Conservation (phyloP, 345 rosid genomes). For the Durio zibethinus region DNA sequence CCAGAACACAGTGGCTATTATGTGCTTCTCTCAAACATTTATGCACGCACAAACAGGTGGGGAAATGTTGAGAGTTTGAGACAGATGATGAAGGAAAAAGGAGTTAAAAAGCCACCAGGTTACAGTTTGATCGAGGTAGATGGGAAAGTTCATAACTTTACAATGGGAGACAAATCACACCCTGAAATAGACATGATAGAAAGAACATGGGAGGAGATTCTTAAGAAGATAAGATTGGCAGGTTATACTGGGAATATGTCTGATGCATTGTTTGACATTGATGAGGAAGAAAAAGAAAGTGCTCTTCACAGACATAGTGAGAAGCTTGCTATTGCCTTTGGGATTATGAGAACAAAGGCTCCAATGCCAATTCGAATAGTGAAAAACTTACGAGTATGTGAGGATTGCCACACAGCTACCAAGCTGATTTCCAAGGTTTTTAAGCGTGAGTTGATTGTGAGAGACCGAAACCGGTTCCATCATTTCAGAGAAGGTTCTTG, state of each 20-base stretch:
- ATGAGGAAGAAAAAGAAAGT: constrained; percentile 72
- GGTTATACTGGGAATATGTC: constrained; percentile 54
- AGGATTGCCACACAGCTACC: constrained; percentile 70
- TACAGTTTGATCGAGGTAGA: constrained; percentile 57
- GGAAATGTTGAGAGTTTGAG: constrained; percentile 47
- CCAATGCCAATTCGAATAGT: constrained; percentile 44
- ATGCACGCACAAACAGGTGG: constrained; percentile 62
- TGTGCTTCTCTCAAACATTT: constrained; percentile 66
- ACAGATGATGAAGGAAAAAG: constrained; percentile 58
- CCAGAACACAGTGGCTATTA: constrained; percentile 77
- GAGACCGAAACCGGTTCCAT: constrained; percentile 75
- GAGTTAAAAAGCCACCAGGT: constrained; percentile 54
- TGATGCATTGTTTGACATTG: constrained; percentile 63
- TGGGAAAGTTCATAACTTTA: constrained; percentile 54
- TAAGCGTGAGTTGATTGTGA: constrained; percentile 58
- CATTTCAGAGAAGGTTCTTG: constrained; percentile 66
- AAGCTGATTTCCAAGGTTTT: constrained; percentile 60
- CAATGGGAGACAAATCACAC: constrained; percentile 53
- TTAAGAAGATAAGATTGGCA: constrained; percentile 41
- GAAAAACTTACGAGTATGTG: constrained; percentile 76
- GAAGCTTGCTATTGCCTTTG: constrained; percentile 70
- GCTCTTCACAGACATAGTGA: constrained; percentile 61
- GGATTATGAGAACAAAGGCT: constrained; percentile 47
- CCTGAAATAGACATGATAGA: constrained; percentile 55
- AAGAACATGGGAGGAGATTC: constrained; percentile 60